Conservation (phyloP, 2,329 filamentous ascomycete species). For the Fusarium transvaalense region DNA sequence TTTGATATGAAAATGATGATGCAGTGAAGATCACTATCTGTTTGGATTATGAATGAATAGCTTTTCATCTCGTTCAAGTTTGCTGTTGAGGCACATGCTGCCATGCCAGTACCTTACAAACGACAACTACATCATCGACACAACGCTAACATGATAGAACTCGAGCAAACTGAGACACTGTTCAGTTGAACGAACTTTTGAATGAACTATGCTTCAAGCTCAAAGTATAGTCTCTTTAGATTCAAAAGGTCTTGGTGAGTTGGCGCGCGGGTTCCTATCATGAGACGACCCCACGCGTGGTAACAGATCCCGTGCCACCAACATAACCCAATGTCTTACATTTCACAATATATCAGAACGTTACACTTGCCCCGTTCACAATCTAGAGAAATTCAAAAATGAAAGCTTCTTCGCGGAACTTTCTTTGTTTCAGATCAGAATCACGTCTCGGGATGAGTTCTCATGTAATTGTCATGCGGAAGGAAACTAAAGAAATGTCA, state of each 20-base stretch:
- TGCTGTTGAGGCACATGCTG: background rate
- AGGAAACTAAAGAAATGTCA: background rate
- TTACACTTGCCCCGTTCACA: fast-evolving
- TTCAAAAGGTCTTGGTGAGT: background rate
- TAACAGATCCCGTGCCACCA: constrained; percentile 34
- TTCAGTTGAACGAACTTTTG: too few species aligned
- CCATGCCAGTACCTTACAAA: background rate
- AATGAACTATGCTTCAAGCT: fast-evolving
- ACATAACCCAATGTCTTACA: constrained; percentile 17
- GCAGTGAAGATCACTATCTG: background rate
- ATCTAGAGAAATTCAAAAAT: too few species aligned
- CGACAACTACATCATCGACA: too few species aligned
- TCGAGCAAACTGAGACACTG: background rate
- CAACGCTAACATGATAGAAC: too few species aligned
- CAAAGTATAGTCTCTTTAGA: too few species aligned
- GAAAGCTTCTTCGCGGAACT: background rate
- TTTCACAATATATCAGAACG: background rate
- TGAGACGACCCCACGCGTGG: constrained; percentile 19
- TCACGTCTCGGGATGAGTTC: constrained; percentile 10
- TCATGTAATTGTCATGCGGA: constrained; percentile 26
- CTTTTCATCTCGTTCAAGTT: too few species aligned
- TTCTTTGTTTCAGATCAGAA: constrained; percentile 4
- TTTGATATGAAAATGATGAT: background rate
- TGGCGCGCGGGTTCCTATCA: constrained; percentile 26
- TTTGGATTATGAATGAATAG: background rate